Conservation (phyloP, 108 stramenopile species). For the Fistulifera pelliculosa region DNA sequence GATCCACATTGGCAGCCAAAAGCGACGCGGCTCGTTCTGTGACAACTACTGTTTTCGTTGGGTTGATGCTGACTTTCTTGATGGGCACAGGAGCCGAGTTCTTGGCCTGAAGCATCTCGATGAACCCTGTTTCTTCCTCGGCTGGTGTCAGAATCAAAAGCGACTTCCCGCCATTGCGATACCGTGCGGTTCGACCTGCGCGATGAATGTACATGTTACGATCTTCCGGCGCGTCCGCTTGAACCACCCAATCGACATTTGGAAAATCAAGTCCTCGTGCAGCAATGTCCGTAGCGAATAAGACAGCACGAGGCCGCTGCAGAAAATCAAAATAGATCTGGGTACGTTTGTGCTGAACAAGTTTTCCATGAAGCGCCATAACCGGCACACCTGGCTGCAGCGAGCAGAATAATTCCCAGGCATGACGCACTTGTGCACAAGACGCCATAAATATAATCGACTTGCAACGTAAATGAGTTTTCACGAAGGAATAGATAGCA, state of each 20-base stretch:
- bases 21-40: conserved; percentile 77
- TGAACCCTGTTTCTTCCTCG: conserved; percentile 54
- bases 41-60: conserved; percentile 85
- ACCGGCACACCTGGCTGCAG: conserved; percentile 94
- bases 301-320: conserved; percentile 77
- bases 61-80: conserved; percentile 84
- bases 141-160: conserved; percentile 79
- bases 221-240: conserved; percentile 98
- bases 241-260: conserved; percentile 96
- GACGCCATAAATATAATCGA: conserved; percentile 95
- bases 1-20: conserved; percentile 66
- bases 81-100: conserved; percentile 69
- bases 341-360: conserved; percentile 88
- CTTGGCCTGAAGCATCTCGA: conserved; percentile 20
- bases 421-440: conserved; percentile 93
- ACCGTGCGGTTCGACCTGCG: conserved; percentile 95
- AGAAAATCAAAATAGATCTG: conserved; percentile 94
- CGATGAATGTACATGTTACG: conserved; percentile 85
- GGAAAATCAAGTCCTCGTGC: conserved; percentile 96
- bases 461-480: conserved; percentile 90
- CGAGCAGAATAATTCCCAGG: conserved; percentile 85
- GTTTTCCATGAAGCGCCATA: conserved; percentile 98
- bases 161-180: conserved; percentile 75
- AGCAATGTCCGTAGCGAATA: conserved; percentile 97
- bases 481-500: conserved; percentile 93